These are phyloP conservation scores for Colletotrichum coccodes DNA, from an alignment of 2,329 filamentous ascomycete species.

Conservation along the genomic window DNA sequence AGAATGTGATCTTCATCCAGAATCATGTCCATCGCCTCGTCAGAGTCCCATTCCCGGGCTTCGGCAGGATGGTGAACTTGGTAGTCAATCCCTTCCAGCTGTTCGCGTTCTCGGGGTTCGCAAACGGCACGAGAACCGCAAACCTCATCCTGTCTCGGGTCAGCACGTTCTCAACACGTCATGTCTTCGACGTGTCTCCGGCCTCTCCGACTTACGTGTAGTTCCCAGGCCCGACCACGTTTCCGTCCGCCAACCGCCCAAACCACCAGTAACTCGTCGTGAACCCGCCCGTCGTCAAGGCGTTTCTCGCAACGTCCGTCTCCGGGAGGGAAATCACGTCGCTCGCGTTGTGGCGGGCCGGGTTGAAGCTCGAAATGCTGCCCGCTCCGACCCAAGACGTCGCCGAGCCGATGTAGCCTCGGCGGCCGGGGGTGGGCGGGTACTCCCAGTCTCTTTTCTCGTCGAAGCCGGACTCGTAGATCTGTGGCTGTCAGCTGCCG, in stretches of 20 bases:
- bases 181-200: too few species aligned
- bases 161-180: too few species aligned
- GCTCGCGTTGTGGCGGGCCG: constrained; percentile 46
- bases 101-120: background rate
- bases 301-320: constrained; percentile 37
- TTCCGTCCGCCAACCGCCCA: constrained; percentile 52
- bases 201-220: constrained; percentile 45
- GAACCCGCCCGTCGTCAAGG: constrained; percentile 43
- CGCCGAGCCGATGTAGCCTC: constrained; percentile 53
- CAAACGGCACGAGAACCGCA: constrained; percentile 16
- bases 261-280: constrained; percentile 50
- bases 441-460: constrained; percentile 54
- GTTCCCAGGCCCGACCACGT: constrained; percentile 49
- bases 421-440: constrained; percentile 48
- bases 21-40: background rate
- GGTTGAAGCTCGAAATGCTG: constrained; percentile 43
- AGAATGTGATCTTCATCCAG: background rate
- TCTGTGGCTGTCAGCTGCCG: constrained; percentile 26
- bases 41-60: constrained; percentile 3
- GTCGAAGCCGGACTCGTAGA: constrained; percentile 50
- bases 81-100: constrained; percentile 30
- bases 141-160: constrained; percentile 31
- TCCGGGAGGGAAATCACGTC: constrained; percentile 50
- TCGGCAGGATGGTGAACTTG: constrained; percentile 11
- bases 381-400: constrained; percentile 41